Evolutionary conservation across 805 yeast species (phyloP).

Genomic region (Candida patagonica): DNA sequence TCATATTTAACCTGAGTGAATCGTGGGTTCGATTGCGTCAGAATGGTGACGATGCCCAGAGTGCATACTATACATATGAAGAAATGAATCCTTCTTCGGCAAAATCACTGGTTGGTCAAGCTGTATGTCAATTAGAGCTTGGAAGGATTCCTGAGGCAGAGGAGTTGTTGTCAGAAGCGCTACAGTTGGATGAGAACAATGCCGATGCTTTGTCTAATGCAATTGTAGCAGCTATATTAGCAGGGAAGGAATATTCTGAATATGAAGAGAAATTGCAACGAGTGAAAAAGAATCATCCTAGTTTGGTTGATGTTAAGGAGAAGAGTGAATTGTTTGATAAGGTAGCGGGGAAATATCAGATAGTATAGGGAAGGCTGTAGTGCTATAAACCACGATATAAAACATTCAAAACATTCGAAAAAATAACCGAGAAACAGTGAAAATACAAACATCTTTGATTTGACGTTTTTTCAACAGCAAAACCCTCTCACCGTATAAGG

Average conservation of each 20-base stretch:
- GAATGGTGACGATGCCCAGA: slow-evolving; percentile 30
- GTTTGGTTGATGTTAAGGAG: slow-evolving; percentile 47
- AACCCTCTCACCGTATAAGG: no score
- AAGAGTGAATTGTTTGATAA: slow-evolving; percentile 60
- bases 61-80: slow-evolving; percentile 44
- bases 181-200: slow-evolving; percentile 31
- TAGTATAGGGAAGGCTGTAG: no score
- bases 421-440: no score
- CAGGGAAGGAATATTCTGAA: slow-evolving; percentile 34
- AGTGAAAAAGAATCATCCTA: slow-evolving; percentile 48
- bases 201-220: slow-evolving; percentile 47
- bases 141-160: slow-evolving; percentile 76
- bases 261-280: slow-evolving; percentile 39
- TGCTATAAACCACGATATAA: no score
- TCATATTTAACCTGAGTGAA: slow-evolving; percentile 70
- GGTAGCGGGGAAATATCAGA: slow-evolving; percentile 36
- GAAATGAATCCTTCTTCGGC: slow-evolving; percentile 49
- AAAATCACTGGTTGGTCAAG: slow-evolving; percentile 51
- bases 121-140: slow-evolving; percentile 69
- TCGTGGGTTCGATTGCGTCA: slow-evolving; percentile 52
- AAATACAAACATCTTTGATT: no score
- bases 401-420: no score
- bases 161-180: slow-evolving; percentile 38
- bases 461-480: no score
- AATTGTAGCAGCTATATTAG: slow-evolving; percentile 51